A percentile compares a stretch with the other conserved stretches of the same genome.
Evolutionary conservation across 139 green algal species (phyloP).

Genomic region (Asterochloris sp.): DNA sequence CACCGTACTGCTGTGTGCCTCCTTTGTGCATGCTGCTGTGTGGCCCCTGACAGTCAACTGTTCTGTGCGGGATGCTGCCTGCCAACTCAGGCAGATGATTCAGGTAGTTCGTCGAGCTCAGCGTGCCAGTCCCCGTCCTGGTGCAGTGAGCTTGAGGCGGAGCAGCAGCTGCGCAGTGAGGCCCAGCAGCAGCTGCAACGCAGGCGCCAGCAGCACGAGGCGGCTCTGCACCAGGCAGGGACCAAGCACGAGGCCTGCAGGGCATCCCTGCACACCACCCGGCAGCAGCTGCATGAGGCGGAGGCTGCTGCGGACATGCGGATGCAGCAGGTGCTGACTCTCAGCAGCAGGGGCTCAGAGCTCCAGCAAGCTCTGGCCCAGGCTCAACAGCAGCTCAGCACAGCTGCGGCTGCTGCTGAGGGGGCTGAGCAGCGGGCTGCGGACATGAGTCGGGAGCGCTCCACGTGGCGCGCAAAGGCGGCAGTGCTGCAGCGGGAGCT

Average conservation of each 20-base stretch:
- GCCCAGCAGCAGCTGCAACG: constrained; percentile 9
- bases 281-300: constrained; percentile 6
- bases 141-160: constrained; percentile 1
- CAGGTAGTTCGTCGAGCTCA: too few relatives aligned
- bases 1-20: too few relatives aligned
- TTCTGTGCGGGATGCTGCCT: too few relatives aligned
- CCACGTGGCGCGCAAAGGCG: background rate
- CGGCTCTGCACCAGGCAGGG: background rate
- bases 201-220: background rate
- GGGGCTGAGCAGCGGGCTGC: too few relatives aligned
- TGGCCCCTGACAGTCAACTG: too few relatives aligned
- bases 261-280: background rate
- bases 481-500: background rate
- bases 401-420: background rate
- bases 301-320: background rate
- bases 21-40: too few relatives aligned
- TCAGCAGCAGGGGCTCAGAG: background rate
- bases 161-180: constrained; percentile 6
- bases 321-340: background rate
- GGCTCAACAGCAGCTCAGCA: background rate
- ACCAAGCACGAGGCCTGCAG: constrained; percentile 11
- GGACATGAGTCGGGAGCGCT: too few relatives aligned
- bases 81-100: too few relatives aligned
- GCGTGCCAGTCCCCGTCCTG: too few relatives aligned
- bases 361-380: background rate